Base-by-base conservation (phyloP, 2,329 filamentous ascomycete genomes). In the Keithomyces neogunnii region DNA sequence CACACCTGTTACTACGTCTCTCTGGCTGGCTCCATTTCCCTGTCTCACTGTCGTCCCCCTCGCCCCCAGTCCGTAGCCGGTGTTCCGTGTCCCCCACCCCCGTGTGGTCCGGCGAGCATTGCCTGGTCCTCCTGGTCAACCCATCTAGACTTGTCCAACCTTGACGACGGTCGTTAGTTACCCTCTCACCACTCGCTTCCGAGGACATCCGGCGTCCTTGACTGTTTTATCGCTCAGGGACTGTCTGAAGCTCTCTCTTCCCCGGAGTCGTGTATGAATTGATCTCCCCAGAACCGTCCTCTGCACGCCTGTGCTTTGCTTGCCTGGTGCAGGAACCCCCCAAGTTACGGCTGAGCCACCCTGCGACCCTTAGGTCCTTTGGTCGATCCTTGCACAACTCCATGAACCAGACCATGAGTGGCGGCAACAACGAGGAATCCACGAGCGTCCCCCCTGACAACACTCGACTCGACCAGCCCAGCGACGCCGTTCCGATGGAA, bases 401-500 rank as follows among this genome's bases (percentile, higher is more conserved):
- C 61, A 51, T 55, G 60, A 63, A 69, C 55, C 57, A 63, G 56
- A 62, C 61, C 58, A 64, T 61, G 59, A 62, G 54, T 52, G 62
- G 64, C 59, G 63, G 60, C 56, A 65, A 63, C 49, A 50, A 56
- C 45, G 45, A 35, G 45, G 29, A 48, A 45, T 28, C 40, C 29
- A 48, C 42, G 45, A 49, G 59, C 53, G 26, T 43, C 47, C 52
- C 57, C 53, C 51, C 56, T 50, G 60, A 59, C 56, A 60, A 65
- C 51, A 60, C 63, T 32, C 61, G 59, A 45, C 61, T 69, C 51
- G 58, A 64, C 33, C 67, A 69, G 55, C 63, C 65, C 50, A 62
- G 56, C 48, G 69, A 69, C 56, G 66, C 69, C 51, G 66, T 71
- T 33, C 62, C 64, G 46, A 69, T 70, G 67, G 61, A 65, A 53